phyloP scores from a whole-genome alignment of 352 stramenopile genomes.

The Phytopythium vexans region DNA sequence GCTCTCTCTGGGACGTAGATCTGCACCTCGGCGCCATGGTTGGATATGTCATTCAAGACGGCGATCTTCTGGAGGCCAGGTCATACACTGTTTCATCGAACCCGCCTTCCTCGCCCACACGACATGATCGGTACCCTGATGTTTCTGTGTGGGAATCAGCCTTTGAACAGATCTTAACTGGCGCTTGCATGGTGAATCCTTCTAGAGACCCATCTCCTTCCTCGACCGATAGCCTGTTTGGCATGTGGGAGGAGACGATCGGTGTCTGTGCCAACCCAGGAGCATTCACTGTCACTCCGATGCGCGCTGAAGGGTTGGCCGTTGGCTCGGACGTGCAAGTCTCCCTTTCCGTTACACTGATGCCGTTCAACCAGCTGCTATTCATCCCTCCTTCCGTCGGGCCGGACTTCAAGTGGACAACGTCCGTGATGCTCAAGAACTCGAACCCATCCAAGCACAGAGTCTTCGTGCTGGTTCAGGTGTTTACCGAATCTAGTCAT shows the following conservation, averaged over 20 bases:
- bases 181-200: no score
- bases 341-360: not conserved
- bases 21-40: not conserved
- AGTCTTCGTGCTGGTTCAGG: not conserved
- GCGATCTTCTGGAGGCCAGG: not conserved
- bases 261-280: not conserved
- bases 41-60: not conserved
- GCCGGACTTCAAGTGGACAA: not conserved
- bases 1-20: not conserved
- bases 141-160: no score
- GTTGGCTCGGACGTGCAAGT: not conserved
- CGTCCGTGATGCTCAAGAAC: not conserved
- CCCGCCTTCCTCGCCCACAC: no score
- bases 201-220: no score
- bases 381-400: not conserved
- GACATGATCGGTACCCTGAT: no score
- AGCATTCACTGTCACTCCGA: not conserved
- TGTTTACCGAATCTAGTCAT: not conserved
- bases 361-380: not conserved
- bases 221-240: not conserved
- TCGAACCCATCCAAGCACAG: not conserved
- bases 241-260: not conserved
- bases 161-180: no score
- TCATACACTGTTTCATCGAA: slow-evolving; percentile 1
- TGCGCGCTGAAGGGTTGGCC: not conserved